phyloP scores from a whole-genome alignment of 129 eudicot species.

The Arctium minus region DNA sequence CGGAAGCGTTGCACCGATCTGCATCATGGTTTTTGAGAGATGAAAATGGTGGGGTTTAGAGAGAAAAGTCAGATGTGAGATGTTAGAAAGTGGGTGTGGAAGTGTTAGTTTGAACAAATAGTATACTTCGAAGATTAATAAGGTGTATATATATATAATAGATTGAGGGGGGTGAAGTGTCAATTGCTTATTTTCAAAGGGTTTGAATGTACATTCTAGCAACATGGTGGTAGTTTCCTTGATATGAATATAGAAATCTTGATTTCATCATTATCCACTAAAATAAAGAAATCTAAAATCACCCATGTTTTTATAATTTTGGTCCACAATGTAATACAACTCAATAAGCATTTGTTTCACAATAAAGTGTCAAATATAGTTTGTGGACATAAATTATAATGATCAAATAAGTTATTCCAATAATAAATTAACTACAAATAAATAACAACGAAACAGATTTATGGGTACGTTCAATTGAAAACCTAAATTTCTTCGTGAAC shows the following conservation, averaged over 20 bases:
- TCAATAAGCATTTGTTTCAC: neutral
- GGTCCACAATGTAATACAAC: neutral
- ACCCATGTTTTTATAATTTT: neutral
- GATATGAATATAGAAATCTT: neutral
- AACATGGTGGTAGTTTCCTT: neutral
- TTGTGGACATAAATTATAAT: too few species aligned
- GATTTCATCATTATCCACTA: neutral
- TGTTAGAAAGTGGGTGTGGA: neutral
- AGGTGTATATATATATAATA: constrained; percentile 33
- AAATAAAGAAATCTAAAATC: neutral
- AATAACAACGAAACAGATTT: too few species aligned
- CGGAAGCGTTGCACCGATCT: constrained; percentile 61
- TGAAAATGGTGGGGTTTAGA: neutral
- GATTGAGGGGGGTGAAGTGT: neutral
- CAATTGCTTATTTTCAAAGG: neutral
- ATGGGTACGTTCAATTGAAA: too few species aligned
- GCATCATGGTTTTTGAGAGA: constrained; percentile 43
- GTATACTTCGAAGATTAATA: neutral
- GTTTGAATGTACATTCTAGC: neutral
- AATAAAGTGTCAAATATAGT: neutral
- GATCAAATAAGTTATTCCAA: too few species aligned
- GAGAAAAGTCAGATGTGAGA: constrained; percentile 9
- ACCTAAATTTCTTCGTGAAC: too few species aligned
- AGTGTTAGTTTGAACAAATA: neutral
- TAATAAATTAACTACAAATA: too few species aligned